These are phyloP conservation scores for Metschnikowia amazonensis DNA, from an alignment of 805 yeast genomes.

Conservation along the genomic window DNA sequence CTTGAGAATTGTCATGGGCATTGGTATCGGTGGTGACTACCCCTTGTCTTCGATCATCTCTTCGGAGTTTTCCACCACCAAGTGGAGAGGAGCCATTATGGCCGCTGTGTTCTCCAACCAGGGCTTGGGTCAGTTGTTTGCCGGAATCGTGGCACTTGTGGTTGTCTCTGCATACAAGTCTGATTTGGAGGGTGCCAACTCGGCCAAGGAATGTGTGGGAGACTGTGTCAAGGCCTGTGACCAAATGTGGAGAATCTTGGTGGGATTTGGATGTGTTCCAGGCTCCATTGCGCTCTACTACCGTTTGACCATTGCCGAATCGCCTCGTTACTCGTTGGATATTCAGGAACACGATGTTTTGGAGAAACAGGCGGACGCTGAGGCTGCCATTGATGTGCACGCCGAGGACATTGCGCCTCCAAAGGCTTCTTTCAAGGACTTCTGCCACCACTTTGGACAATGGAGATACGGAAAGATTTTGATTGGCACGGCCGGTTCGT, in stretches of 20 bases:
- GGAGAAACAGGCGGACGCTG: constrained; percentile 50
- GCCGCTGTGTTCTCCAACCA: constrained; percentile 95
- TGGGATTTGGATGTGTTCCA: constrained; percentile 90
- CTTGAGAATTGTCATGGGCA: constrained; percentile 86
- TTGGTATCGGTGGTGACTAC: constrained; percentile 97
- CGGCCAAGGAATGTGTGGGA: constrained; percentile 58
- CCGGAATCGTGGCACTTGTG: constrained; percentile 78
- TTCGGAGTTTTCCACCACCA: constrained; percentile 88
- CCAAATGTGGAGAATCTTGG: constrained; percentile 89
- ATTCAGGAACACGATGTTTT: constrained; percentile 57
- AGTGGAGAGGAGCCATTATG: constrained; percentile 98
- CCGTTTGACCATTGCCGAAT: constrained; percentile 92
- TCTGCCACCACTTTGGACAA: constrained; percentile 67
- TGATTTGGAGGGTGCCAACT: constrained; percentile 49
- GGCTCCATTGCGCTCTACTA: constrained; percentile 80
- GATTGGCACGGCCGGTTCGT: constrained; percentile 85
- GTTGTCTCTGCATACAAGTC: constrained; percentile 74
- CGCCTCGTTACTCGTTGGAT: constrained; percentile 87
- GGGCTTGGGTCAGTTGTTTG: constrained; percentile 91
- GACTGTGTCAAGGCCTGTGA: constrained; percentile 76
- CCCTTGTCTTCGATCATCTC: constrained; percentile 92
- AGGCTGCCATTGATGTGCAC: constrained; percentile 37
- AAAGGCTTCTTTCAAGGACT: constrained; percentile 77
- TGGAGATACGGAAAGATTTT: constrained; percentile 86
- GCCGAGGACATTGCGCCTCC: constrained; percentile 53